These are phyloP conservation scores for Ceratocystis diversiconidia DNA, from an alignment of 2,329 filamentous ascomycete genomes.

Conservation along the genomic window DNA sequence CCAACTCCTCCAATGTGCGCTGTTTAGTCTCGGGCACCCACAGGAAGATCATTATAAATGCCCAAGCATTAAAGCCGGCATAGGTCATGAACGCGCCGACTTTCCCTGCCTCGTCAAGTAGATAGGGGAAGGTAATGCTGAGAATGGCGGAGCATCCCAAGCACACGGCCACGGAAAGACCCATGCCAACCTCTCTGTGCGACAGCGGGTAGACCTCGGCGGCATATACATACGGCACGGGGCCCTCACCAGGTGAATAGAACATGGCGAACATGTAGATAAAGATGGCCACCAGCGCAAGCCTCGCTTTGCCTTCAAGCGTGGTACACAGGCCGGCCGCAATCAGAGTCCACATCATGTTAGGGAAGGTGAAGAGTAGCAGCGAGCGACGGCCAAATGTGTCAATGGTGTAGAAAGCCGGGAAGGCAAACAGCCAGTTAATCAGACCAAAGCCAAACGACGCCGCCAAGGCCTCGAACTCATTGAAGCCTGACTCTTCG, in stretches of 20 bases:
- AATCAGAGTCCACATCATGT: constrained; percentile 47
- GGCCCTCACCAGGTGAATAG: constrained; percentile 51
- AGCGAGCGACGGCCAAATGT: constrained; percentile 49
- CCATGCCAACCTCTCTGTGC: constrained; percentile 51
- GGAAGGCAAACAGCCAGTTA: constrained; percentile 53
- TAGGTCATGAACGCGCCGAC: constrained; percentile 35
- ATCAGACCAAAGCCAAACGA: constrained; percentile 37
- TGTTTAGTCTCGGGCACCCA: constrained; percentile 47
- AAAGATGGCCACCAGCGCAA: constrained; percentile 44
- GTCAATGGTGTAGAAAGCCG: constrained; percentile 52
- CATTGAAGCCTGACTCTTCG: constrained; percentile 28
- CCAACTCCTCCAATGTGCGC: constrained; percentile 36
- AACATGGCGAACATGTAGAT: constrained; percentile 52
- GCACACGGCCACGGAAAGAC: constrained; percentile 46
- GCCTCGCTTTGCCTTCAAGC: constrained; percentile 30
- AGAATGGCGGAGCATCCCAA: constrained; percentile 40
- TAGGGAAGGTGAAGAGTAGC: constrained; percentile 50
- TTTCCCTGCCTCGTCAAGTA: constrained; percentile 25
- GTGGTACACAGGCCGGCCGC: constrained; percentile 29
- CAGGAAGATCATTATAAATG: constrained; percentile 42
- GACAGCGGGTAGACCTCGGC: constrained; percentile 51
- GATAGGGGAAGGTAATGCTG: constrained; percentile 37
- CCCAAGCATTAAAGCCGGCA: constrained; percentile 40
- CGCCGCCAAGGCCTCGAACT: constrained; percentile 29
- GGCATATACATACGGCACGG: constrained; percentile 44